Conservation (phyloP, 495 filamentous ascomycete species). For the Podospora didyma region DNA sequence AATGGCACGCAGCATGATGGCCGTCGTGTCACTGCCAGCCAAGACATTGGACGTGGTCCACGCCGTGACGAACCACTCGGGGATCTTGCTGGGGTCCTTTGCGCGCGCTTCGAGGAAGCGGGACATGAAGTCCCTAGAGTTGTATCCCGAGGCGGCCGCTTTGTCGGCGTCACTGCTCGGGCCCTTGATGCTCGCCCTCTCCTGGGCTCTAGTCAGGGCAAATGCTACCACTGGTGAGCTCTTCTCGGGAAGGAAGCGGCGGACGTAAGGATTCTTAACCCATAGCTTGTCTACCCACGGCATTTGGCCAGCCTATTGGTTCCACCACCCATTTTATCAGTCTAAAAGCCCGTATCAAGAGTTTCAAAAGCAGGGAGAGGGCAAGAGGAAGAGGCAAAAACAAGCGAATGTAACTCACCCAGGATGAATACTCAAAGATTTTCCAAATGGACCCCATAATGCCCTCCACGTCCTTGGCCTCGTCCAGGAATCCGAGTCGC, state of each 20-base stretch:
- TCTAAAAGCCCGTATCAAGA: no score
- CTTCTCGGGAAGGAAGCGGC: constrained; percentile 1
- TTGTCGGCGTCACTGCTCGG: neutral
- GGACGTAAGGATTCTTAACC: constrained; percentile 10
- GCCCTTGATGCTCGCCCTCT: constrained; percentile 2
- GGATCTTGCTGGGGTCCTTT: constrained; percentile 1
- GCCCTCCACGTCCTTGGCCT: constrained; percentile 11
- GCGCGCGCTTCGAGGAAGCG: constrained; percentile 8
- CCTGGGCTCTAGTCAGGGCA: constrained; percentile 6
- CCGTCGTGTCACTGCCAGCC: constrained; percentile 61
- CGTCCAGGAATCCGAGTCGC: constrained; percentile 16
- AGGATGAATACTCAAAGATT: constrained; percentile 5
- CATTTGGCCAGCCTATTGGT: constrained; percentile 7
- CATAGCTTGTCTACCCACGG: constrained; percentile 10
- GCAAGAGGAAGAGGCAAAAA: neutral
- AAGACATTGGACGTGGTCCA: constrained; percentile 42
- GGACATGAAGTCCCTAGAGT: constrained; percentile 14
- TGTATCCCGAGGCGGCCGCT: neutral
- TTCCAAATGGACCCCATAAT: constrained; percentile 14
- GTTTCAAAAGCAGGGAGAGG: neutral
- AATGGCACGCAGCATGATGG: constrained; percentile 53
- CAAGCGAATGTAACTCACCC: neutral
- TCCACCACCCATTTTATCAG: no score
- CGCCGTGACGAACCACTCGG: constrained; percentile 31
- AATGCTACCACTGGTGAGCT: constrained; percentile 5